Base-by-base conservation (phyloP, 1,284 basidiomycete genomes). In the Cryptococcus floricola region DNA sequence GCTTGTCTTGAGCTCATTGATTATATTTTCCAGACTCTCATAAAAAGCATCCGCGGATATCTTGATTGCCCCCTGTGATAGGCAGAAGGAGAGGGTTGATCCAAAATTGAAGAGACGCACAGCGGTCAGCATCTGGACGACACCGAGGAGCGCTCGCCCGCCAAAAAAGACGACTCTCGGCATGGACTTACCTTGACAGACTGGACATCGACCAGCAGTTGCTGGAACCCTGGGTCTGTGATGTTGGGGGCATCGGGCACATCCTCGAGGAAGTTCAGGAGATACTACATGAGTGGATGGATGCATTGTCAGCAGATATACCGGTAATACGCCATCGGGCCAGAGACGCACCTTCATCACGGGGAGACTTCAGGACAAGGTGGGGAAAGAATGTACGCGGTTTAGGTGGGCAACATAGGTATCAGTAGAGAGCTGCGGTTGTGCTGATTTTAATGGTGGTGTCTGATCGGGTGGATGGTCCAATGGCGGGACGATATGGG, bases 1-100 rank as follows among this genome's bases (percentile, higher is more conserved):
- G 75, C 87, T 83, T 38, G 86, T 87, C 68, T 87, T 85, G 58
- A 97, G 81, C 80, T 97, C 93, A 49, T 80, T 79, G 51, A 95
- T 79, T 42, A 96, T 82, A 60, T 88, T 88, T 70, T 97, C 93
- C 50, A 96, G 81, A 1, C 89, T 88, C 64, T 95, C 92, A 66
- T 89, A 90, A 80, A 95, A 97, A 23, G 87, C 85, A 70, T 95
- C 91, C n/a, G 85, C 81, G 13, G 87, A 82, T 73, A 56, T 51
- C 48, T 56, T 60, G 52, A 47, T 52, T 41, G 59, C 53, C 44
- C 43, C 50, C 57, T 58, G 38, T 46, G 18, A 25, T 10, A 42
- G 19, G 19, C 19, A 27, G 14, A 25, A 27, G 14, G 18, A 19
- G 44, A 19, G 19, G 16, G 31, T 37, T 19, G 37, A 39, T 19